These are phyloP conservation scores for Globisporangium acanthophoron DNA, from an alignment of 352 stramenopile species.

Conservation along the genomic window DNA sequence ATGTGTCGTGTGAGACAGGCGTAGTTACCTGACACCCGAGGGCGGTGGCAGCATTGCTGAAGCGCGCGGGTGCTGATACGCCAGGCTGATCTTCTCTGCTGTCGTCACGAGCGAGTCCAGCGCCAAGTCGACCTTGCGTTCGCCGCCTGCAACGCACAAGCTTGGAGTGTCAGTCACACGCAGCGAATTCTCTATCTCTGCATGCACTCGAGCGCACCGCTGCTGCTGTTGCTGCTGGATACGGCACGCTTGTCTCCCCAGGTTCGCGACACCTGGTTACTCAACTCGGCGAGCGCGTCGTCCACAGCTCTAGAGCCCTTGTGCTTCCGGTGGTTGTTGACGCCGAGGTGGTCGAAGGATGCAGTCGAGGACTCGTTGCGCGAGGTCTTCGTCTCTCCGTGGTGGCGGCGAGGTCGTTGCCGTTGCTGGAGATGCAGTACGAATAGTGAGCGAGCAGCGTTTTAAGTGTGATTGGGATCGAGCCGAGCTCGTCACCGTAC, in stretches of 20 bases:
- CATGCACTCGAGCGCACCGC: not conserved
- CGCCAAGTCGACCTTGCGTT: conserved; percentile 42
- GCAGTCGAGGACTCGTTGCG: conserved; percentile 14
- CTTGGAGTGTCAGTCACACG: not conserved
- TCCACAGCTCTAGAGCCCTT: conserved; percentile 46
- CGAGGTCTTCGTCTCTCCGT: conserved; percentile 5
- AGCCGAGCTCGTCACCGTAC: conserved; percentile 14
- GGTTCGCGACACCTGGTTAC: conserved; percentile 36
- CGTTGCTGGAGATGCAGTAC: conserved; percentile 28
- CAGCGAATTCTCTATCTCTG: no score
- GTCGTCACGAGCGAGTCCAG: conserved; percentile 58
- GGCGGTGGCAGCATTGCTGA: not conserved
- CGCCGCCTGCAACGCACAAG: conserved; percentile 8
- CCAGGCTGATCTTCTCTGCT: conserved; percentile 50
- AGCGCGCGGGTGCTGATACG: conserved; percentile 24
- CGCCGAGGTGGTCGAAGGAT: conserved; percentile 10
- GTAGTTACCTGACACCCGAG: not conserved
- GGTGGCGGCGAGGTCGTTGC: conserved; percentile 30
- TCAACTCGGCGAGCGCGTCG: conserved; percentile 58
- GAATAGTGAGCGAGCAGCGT: not conserved
- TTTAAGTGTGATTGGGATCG: not conserved
- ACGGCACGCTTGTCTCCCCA: conserved; percentile 21
- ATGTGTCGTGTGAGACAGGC: not conserved
- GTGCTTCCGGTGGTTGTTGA: conserved; percentile 9
- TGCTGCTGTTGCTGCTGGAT: conserved; percentile 6